Conservation (phyloP, 768 basidiomycete genomes). For the Asterophora lycoperdoides region DNA sequence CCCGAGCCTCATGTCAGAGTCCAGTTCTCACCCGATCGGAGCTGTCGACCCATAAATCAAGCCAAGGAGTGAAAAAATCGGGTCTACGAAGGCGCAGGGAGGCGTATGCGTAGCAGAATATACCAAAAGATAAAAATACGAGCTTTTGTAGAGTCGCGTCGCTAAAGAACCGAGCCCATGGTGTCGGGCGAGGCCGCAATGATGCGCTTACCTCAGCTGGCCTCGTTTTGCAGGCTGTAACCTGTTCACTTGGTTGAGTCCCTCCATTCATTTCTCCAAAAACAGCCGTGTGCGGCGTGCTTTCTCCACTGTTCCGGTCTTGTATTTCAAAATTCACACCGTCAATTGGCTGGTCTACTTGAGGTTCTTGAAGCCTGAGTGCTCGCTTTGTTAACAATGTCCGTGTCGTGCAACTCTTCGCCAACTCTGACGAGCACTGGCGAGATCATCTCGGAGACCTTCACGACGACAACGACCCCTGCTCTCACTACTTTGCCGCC, state of each 20-base stretch:
- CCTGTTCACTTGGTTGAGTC: neutral
- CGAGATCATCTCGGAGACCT: constrained; percentile 29
- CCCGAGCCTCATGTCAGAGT: too few species aligned
- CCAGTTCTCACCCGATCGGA: too few species aligned
- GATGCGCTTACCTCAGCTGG: constrained; percentile 14
- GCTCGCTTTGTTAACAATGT: constrained; percentile 16
- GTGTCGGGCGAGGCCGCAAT: too few species aligned
- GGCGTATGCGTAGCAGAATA: too few species aligned
- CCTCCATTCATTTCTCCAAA: constrained; percentile 13
- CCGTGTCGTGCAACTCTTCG: constrained; percentile 37
- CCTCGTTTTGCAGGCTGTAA: constrained; percentile 15
- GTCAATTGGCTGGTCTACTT: too few species aligned
- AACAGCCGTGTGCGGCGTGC: constrained; percentile 12
- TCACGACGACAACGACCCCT: constrained; percentile 34
- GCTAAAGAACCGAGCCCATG: too few species aligned
- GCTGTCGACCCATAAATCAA: too few species aligned
- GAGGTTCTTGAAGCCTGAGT: neutral
- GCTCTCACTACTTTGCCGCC: constrained; percentile 29
- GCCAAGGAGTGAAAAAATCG: too few species aligned
- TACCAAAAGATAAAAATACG: too few species aligned
- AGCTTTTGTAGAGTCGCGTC: too few species aligned
- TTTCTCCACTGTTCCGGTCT: constrained; percentile 1
- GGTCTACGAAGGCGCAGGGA: too few species aligned
- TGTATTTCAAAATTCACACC: neutral
- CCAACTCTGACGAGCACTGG: constrained; percentile 42